These are phyloP conservation scores for Stromatinia cepivora DNA, from an alignment of 2,329 filamentous ascomycete genomes.

Conservation along the genomic window DNA sequence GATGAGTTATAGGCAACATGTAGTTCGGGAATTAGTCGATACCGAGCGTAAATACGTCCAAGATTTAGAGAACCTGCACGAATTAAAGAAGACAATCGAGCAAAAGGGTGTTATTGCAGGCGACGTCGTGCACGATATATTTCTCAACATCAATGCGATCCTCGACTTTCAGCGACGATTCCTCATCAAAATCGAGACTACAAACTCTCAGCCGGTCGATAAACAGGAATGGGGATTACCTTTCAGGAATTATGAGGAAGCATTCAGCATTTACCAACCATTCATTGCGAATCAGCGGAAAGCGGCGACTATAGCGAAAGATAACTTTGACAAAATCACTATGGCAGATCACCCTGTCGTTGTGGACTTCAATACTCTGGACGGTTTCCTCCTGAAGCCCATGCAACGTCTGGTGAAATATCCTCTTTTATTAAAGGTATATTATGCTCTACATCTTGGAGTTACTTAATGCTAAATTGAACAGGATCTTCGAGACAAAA, in stretches of 20 bases:
- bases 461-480: slow-evolving; percentile 21
- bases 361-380: slow-evolving; percentile 81
- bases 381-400: slow-evolving; percentile 91
- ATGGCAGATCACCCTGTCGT: slow-evolving; percentile 76
- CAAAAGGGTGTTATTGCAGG: slow-evolving; percentile 85
- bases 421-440: slow-evolving; percentile 80
- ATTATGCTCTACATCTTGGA: neutral
- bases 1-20: slow-evolving; percentile 77
- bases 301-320: slow-evolving; percentile 79
- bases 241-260: slow-evolving; percentile 80
- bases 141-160: slow-evolving; percentile 92
- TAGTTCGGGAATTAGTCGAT: slow-evolving; percentile 87
- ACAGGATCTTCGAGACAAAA: slow-evolving; percentile 84
- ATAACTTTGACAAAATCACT: slow-evolving; percentile 84
- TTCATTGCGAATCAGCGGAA: slow-evolving; percentile 97
- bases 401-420: slow-evolving; percentile 97
- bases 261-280: slow-evolving; percentile 90
- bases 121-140: slow-evolving; percentile 90
- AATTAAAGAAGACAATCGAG: slow-evolving; percentile 86
- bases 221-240: slow-evolving; percentile 94
- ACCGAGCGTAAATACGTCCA: slow-evolving; percentile 98
- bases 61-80: slow-evolving; percentile 90
- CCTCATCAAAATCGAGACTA: slow-evolving; percentile 92
- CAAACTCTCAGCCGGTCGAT: slow-evolving; percentile 75
- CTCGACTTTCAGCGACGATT: slow-evolving; percentile 95